Percentiles rank a stretch among this genome's conserved stretches.
Evolutionary conservation across 495 filamentous ascomycete genomes (phyloP).

Genomic region (Xylaria intraflava): DNA sequence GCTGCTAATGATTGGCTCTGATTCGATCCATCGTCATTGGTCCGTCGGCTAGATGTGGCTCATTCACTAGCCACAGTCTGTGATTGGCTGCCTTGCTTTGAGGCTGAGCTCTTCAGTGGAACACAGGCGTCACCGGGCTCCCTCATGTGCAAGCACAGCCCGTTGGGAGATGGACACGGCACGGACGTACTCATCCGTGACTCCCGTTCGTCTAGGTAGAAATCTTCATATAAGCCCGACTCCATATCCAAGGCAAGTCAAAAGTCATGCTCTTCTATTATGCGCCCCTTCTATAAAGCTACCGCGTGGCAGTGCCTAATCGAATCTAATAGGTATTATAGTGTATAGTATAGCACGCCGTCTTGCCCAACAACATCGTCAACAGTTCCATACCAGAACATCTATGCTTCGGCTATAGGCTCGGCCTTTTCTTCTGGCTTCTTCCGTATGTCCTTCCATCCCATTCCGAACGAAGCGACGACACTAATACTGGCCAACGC

Average conservation of each 20-base stretch:
- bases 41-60: too few species aligned
- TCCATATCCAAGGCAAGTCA: neutral
- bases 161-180: too few species aligned
- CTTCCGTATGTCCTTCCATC: slow-evolving; percentile 48
- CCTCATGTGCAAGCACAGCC: too few species aligned
- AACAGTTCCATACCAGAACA: neutral
- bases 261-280: too few species aligned
- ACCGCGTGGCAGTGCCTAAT: too few species aligned
- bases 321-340: too few species aligned
- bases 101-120: neutral
- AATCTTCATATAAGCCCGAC: too few species aligned
- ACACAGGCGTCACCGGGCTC: too few species aligned
- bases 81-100: slow-evolving; percentile 4
- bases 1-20: neutral
- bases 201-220: too few species aligned
- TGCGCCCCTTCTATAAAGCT: neutral
- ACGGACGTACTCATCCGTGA: too few species aligned
- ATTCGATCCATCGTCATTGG: neutral
- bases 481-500: slow-evolving; percentile 24
- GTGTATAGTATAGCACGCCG: too few species aligned
- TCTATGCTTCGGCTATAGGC: slow-evolving; percentile 2
- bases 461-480: slow-evolving; percentile 41
- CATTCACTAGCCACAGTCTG: neutral
- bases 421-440: slow-evolving; percentile 1
- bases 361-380: too few species aligned